Percentiles rank a stretch among this genome's conserved stretches.
Conservation (phyloP, 1,284 basidiomycete genomes). For the Moesziomyces sp. region DNA sequence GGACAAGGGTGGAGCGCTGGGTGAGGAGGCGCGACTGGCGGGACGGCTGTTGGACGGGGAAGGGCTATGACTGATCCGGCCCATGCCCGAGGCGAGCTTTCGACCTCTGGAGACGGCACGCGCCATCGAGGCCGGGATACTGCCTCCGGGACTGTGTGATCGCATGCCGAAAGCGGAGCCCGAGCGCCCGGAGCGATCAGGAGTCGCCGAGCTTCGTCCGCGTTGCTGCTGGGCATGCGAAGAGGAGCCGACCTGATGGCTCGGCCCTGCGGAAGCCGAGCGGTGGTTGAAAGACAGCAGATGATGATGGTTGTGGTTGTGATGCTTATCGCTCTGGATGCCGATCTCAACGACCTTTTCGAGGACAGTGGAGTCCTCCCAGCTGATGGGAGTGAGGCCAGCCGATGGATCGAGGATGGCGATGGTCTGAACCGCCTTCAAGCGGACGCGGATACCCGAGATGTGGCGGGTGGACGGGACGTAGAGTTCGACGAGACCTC, state of each 20-base stretch:
- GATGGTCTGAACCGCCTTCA: conserved; percentile 63
- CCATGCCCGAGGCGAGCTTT: conserved; percentile 39
- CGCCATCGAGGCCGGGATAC: conserved; percentile 52
- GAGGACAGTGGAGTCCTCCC: conserved; percentile 64
- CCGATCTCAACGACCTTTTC: conserved; percentile 65
- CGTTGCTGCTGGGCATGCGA: conserved; percentile 19
- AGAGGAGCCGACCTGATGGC: conserved; percentile 12
- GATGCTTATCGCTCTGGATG: conserved; percentile 44
- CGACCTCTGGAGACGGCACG: conserved; percentile 53
- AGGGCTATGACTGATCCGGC: conserved; percentile 50
- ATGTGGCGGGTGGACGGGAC: conserved; percentile 63
- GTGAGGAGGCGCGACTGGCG: conserved; percentile 39
- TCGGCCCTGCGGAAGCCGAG: conserved; percentile 30
- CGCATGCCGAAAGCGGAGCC: conserved; percentile 47
- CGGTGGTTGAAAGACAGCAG: conserved; percentile 28
- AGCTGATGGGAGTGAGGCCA: conserved; percentile 55
- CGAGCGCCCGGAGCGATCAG: conserved; percentile 39
- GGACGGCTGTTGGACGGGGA: conserved; percentile 39
- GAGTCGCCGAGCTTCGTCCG: conserved; percentile 33
- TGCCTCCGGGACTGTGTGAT: conserved; percentile 41
- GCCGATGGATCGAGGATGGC: conserved; percentile 59
- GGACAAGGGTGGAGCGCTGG: conserved; percentile 19
- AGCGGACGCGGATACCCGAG: conserved; percentile 61
- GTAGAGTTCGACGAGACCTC: conserved; percentile 65
- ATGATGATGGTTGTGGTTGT: conserved; percentile 19